These are phyloP conservation scores for Niveomyces coronatus DNA, from an alignment of 2,329 filamentous ascomycete species.

Conservation along the genomic window DNA sequence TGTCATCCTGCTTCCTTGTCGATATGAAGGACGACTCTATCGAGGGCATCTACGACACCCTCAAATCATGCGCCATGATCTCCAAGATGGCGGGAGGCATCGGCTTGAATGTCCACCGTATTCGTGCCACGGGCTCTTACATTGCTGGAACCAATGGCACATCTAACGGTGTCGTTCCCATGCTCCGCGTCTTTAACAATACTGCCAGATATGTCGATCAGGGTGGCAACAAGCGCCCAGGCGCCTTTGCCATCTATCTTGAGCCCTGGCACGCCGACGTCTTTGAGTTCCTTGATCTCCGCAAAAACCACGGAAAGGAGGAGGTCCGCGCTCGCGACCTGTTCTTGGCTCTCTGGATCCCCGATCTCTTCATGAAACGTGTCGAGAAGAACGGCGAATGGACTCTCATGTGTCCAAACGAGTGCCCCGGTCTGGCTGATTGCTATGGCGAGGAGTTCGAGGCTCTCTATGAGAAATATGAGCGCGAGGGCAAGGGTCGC, in stretches of 20 bases:
- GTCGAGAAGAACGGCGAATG: slow-evolving; percentile 94
- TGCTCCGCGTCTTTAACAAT: slow-evolving; percentile 99
- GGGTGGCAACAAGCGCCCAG: slow-evolving; percentile 97
- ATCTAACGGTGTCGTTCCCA: slow-evolving; percentile 93
- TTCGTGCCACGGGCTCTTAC: slow-evolving; percentile 94
- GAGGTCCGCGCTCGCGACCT: slow-evolving; percentile 94
- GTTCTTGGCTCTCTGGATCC: slow-evolving; percentile 97
- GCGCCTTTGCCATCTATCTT: slow-evolving; percentile 96
- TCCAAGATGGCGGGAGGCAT: slow-evolving; percentile 99
- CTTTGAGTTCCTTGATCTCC: slow-evolving; percentile 92
- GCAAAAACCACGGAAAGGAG: slow-evolving; percentile 99
- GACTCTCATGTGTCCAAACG: slow-evolving; percentile 97
- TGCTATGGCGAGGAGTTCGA: slow-evolving; percentile 98
- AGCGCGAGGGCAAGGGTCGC: slow-evolving; percentile 76
- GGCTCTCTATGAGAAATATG: slow-evolving; percentile 86
- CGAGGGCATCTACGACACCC: slow-evolving; percentile 96
- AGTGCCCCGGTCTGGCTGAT: slow-evolving; percentile 89
- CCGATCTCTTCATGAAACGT: slow-evolving; percentile 99
- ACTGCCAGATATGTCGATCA: slow-evolving; percentile 98
- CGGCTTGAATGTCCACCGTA: slow-evolving; percentile 91
- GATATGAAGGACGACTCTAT: slow-evolving; percentile 99
- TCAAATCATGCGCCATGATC: slow-evolving; percentile 99
- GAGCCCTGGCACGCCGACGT: slow-evolving; percentile 99
- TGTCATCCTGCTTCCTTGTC: slow-evolving; percentile 97
- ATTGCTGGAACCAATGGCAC: slow-evolving; percentile 97